Evolutionary conservation across 495 filamentous ascomycete genomes (phyloP), one percentile per base, ranked within the genome.

Genomic region (Penicillium fimorum): DNA sequence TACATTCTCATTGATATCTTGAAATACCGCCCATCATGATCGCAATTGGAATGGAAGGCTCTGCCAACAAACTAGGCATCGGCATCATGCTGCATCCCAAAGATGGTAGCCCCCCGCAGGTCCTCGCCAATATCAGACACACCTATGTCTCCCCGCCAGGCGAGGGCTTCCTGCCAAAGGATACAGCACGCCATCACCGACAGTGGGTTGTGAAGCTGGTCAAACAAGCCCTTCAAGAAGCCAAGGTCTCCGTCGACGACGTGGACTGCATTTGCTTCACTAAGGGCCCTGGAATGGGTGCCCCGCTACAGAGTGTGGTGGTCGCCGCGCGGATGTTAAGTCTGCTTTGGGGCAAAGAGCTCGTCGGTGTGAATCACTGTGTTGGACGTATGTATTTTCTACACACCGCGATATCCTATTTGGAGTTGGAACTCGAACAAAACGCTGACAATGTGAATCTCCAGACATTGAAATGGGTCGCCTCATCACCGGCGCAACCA

Each of bases 291-390:
- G 94, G 94, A 2, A 98, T 98, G 94, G 94, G 94, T 50, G 94
- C 89, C 35, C 94, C 94, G 2, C 76, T 98, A n/a, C 90, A 93
- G 60, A 86, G 85, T 43, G 90, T 94, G 10, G 95, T 92, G 3
- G 74, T 97, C 12, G 91, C 85, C 1, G 94, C 93, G 30, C 81
- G 94, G 54, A 91, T 88, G 66, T 70, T 97, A 27, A 81, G 84
- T 53, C 74, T 96, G 47, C 81, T 98, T 15, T 98, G 94, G 94
- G 76, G 72, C n/a, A 93, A 92, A 69, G 78, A 83, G 18, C 76
- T 98, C 18, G 86, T 98, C 4, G 92, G 89, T 17, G 94, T 98
- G 12, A 98, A 98, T 73, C 94, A 98, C 72, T 98, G 94, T 72
- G 87, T 98, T 40, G 94, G 94, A 50, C 94, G 91, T 87, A 79